Evolutionary conservation across 345 rosid species (phyloP).

Genomic region (Euphorbia tirucalli): DNA sequence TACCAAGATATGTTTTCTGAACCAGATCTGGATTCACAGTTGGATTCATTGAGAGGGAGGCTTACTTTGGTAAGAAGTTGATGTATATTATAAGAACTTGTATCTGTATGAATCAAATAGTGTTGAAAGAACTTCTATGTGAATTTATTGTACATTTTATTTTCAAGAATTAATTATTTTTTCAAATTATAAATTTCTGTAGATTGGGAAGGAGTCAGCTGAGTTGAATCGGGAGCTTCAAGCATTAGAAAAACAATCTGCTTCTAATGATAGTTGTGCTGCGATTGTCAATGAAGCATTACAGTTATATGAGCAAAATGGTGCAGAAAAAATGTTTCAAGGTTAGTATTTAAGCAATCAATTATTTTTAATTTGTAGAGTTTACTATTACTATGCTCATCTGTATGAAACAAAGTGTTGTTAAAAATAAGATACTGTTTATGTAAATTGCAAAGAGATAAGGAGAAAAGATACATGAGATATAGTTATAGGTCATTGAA

Average conservation of each 20-base stretch:
- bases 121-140: background rate
- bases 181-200: slow-evolving; percentile 8
- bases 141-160: background rate
- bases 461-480: background rate
- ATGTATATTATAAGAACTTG: background rate
- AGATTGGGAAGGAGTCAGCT: slow-evolving; percentile 62
- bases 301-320: slow-evolving; percentile 45
- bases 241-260: slow-evolving; percentile 51
- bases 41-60: slow-evolving; percentile 62
- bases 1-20: slow-evolving; percentile 41
- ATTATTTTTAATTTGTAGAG: background rate
- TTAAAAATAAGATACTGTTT: background rate
- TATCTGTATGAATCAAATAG: background rate
- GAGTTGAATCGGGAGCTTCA: slow-evolving; percentile 59
- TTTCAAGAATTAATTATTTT: background rate
- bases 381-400: slow-evolving; percentile 1
- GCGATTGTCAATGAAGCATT: slow-evolving; percentile 53
- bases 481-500: background rate
- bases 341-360: slow-evolving; percentile 41
- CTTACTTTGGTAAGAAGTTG: slow-evolving; percentile 54
- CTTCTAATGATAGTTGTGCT: slow-evolving; percentile 41
- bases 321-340: slow-evolving; percentile 46
- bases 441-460: background rate
- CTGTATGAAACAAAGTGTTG: background rate
- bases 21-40: slow-evolving; percentile 52